These are phyloP conservation scores for Beauveria varroae DNA, from an alignment of 2,329 filamentous ascomycete genomes.

Conservation along the genomic window DNA sequence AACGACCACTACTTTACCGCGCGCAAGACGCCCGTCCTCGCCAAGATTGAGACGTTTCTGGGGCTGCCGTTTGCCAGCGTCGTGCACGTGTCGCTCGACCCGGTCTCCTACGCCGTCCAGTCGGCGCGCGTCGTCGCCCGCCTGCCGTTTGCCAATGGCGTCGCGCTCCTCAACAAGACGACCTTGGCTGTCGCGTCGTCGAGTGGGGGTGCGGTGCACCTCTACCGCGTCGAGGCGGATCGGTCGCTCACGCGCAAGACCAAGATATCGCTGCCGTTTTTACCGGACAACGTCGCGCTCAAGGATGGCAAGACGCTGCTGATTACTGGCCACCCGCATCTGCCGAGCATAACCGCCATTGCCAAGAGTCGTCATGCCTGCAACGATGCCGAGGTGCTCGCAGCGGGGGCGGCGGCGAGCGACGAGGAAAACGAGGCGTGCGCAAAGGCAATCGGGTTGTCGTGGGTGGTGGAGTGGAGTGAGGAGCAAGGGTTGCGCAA, in stretches of 20 bases:
- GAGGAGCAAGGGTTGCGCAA: conserved; percentile 23
- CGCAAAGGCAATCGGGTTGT: conserved; percentile 12
- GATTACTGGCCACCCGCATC: conserved; percentile 33
- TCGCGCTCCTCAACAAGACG: conserved; percentile 26
- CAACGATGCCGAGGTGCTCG: conserved; percentile 22
- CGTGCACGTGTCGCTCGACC: conserved; percentile 25
- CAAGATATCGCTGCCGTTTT: conserved; percentile 23
- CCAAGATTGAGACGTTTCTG: conserved; percentile 27
- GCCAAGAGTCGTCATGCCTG: conserved; percentile 27
- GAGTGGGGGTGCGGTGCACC: conserved; percentile 19
- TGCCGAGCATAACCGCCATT: conserved; percentile 25
- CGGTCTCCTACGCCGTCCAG: neutral
- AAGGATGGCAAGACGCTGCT: conserved; percentile 24
- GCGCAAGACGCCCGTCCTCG: conserved; percentile 18
- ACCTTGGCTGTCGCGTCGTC: conserved; percentile 32
- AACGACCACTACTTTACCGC: conserved; percentile 31
- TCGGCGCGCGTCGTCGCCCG: conserved; percentile 23
- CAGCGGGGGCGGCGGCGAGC: conserved; percentile 19
- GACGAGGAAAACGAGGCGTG: conserved; percentile 12
- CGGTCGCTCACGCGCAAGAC: neutral
- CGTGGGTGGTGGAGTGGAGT: conserved; percentile 30
- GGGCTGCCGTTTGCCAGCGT: conserved; percentile 25
- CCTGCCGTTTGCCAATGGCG: conserved; percentile 34
- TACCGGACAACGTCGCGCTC: conserved; percentile 33
- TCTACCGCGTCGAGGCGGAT: conserved; percentile 21